A percentile compares a stretch with the other conserved stretches of the same genome.
These are phyloP conservation scores for Chrysoporthe puriensis DNA, from an alignment of 2,329 filamentous ascomycete genomes.

Conservation along the genomic window DNA sequence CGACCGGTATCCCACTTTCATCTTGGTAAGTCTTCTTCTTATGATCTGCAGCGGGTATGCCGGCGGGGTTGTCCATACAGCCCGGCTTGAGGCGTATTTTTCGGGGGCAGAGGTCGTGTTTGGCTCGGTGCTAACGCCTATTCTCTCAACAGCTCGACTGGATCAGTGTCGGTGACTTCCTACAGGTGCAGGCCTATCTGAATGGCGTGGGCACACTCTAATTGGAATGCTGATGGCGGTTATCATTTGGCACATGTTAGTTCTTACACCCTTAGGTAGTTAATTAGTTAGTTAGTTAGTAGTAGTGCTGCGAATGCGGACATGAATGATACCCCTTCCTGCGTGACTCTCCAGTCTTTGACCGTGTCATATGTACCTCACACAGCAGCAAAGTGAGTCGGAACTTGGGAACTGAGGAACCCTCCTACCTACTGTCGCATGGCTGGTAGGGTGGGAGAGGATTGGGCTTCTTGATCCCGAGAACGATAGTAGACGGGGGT, in stretches of 20 bases:
- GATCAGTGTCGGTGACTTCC: slow-evolving; percentile 25
- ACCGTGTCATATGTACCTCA: too few relatives aligned
- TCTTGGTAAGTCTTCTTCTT: slow-evolving; percentile 33
- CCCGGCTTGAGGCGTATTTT: background rate
- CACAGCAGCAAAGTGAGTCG: too few relatives aligned
- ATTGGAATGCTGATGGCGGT: too few relatives aligned
- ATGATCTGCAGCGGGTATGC: too few relatives aligned
- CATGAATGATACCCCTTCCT: too few relatives aligned
- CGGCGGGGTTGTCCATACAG: background rate
- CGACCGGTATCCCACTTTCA: slow-evolving; percentile 42
- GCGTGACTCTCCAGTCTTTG: too few relatives aligned
- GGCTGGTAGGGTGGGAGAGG: too few relatives aligned
- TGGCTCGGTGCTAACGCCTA: background rate
- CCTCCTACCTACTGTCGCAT: too few relatives aligned
- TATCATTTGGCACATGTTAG: background rate
- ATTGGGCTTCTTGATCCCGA: too few relatives aligned
- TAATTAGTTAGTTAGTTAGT: background rate
- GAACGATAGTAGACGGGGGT: too few relatives aligned
- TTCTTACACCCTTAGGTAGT: background rate
- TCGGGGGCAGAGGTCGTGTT: background rate
- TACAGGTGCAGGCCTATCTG: slow-evolving; percentile 20
- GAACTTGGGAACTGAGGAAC: too few relatives aligned
- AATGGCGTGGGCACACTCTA: slow-evolving; percentile 20
- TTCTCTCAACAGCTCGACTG: slow-evolving; percentile 24
- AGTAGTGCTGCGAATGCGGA: too few relatives aligned